These are phyloP conservation scores for Hansenula sp. DNA, from an alignment of 1,139 yeast genomes.

Conservation along the genomic window DNA sequence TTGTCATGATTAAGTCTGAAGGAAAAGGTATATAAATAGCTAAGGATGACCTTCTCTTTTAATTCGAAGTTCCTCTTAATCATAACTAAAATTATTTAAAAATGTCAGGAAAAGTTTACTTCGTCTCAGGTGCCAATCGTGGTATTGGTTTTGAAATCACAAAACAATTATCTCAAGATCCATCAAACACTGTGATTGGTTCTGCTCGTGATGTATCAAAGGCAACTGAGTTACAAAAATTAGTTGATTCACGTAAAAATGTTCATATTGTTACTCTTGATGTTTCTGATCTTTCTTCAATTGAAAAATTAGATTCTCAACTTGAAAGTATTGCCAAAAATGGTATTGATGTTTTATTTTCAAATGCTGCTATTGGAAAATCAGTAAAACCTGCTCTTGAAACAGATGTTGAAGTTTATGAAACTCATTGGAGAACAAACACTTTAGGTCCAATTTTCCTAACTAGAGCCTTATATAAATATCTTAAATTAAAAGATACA, in stretches of 20 bases:
- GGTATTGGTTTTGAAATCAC: slow-evolving; percentile 26
- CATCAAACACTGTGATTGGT: slow-evolving; percentile 23
- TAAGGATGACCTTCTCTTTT: too few relatives aligned
- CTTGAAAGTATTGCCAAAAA: slow-evolving; percentile 16
- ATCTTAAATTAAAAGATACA: slow-evolving; percentile 15
- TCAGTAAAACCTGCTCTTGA: slow-evolving; percentile 6
- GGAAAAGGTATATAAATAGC: too few relatives aligned
- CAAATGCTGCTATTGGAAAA: slow-evolving; percentile 44
- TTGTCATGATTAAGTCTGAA: too few relatives aligned
- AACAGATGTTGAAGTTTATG: background rate
- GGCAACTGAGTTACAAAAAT: slow-evolving; percentile 8
- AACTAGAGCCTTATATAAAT: slow-evolving; percentile 20
- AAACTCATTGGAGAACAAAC: slow-evolving; percentile 13
- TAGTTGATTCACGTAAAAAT: slow-evolving; percentile 3
- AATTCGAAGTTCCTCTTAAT: too few relatives aligned
- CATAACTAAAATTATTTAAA: too few relatives aligned
- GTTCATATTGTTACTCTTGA: slow-evolving; percentile 16
- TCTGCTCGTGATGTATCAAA: slow-evolving; percentile 17
- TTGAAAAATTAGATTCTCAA: slow-evolving; percentile 10
- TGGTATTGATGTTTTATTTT: slow-evolving; percentile 43
- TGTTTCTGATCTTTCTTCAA: slow-evolving; percentile 15
- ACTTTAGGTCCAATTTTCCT: slow-evolving; percentile 22
- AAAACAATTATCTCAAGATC: slow-evolving; percentile 11
- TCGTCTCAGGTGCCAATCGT: slow-evolving; percentile 26
- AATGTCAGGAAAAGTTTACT: slow-evolving; percentile 17